Conservation (phyloP, 2,329 filamentous ascomycete species). For the Fusarium stilboides region DNA sequence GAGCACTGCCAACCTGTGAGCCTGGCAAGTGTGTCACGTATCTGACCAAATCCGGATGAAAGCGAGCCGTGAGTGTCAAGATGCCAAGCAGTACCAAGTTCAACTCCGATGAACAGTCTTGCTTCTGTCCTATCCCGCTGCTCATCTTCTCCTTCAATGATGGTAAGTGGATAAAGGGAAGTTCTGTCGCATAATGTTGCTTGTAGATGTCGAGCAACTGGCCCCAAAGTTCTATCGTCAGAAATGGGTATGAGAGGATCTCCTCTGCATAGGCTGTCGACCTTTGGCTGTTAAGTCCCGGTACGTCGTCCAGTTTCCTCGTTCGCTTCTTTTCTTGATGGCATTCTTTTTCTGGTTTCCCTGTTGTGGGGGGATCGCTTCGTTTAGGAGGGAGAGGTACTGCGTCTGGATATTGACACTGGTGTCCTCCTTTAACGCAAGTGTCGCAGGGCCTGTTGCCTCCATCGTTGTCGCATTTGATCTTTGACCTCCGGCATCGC, state of each 20-base stretch:
- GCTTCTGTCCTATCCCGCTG: background rate
- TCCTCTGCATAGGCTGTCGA: conserved; percentile 64
- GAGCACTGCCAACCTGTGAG: background rate
- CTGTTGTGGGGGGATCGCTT: conserved; percentile 51
- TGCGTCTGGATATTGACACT: conserved; percentile 78
- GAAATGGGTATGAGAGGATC: conserved; percentile 71
- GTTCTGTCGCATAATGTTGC: conserved; percentile 79
- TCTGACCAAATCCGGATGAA: conserved; percentile 15
- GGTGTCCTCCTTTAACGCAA: conserved; percentile 79
- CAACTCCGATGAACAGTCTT: conserved; percentile 3
- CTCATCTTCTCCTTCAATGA: conserved; percentile 17
- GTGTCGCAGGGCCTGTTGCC: conserved; percentile 80
- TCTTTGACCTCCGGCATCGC: conserved; percentile 84
- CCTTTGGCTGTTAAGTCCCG: background rate
- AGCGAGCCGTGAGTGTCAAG: conserved; percentile 25
- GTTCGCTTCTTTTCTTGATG: conserved; percentile 19
- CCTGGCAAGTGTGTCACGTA: conserved; percentile 16
- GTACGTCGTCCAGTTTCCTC: background rate
- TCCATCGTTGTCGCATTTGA: conserved; percentile 88
- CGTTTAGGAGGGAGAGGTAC: conserved; percentile 58
- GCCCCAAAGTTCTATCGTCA: conserved; percentile 77
- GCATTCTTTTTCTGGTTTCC: conserved; percentile 2
- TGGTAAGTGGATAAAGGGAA: conserved; percentile 77
- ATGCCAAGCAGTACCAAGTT: conserved; percentile 25
- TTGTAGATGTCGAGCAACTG: conserved; percentile 80